A percentile compares a stretch with the other conserved stretches of the same genome.
Conservation (phyloP, 768 basidiomycete species). For the Lentinula aciculospora region DNA sequence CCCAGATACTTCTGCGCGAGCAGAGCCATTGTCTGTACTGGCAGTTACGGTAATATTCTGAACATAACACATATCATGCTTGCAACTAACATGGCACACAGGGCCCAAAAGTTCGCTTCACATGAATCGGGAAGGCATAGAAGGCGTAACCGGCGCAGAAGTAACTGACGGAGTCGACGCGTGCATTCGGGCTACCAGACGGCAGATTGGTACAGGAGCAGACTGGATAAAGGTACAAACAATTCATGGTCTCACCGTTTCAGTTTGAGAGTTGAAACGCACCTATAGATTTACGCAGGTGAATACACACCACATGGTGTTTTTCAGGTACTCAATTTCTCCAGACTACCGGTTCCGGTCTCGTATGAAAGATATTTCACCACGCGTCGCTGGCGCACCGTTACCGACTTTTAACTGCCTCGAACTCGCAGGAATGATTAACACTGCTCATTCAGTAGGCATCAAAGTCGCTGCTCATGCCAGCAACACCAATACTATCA, state of each 20-base stretch:
- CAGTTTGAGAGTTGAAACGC: not conserved
- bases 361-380: constrained; percentile 35
- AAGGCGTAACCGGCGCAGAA: constrained; percentile 53
- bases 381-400: constrained; percentile 22
- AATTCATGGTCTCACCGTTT: no score
- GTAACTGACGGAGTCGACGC: constrained; percentile 52
- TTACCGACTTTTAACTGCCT: constrained; percentile 37
- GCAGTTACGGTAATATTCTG: constrained; percentile 46
- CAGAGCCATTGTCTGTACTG: constrained; percentile 54
- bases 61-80: constrained; percentile 7
- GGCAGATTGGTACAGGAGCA: constrained; percentile 59
- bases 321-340: constrained; percentile 7
- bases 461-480: constrained; percentile 59
- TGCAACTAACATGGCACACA: constrained; percentile 16
- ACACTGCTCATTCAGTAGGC: constrained; percentile 42
- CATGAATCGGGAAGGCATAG: constrained; percentile 43
- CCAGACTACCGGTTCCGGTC: constrained; percentile 52
- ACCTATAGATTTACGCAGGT: constrained; percentile 47
- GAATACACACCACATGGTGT: constrained; percentile 13
- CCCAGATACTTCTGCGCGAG: constrained; percentile 60
- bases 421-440: constrained; percentile 45
- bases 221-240: constrained; percentile 61
- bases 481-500: constrained; percentile 23
- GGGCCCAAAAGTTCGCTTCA: constrained; percentile 48
- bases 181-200: constrained; percentile 49